These are phyloP conservation scores for Phyllosticta citrichinensis DNA, from an alignment of 2,329 filamentous ascomycete species.

Conservation along the genomic window DNA sequence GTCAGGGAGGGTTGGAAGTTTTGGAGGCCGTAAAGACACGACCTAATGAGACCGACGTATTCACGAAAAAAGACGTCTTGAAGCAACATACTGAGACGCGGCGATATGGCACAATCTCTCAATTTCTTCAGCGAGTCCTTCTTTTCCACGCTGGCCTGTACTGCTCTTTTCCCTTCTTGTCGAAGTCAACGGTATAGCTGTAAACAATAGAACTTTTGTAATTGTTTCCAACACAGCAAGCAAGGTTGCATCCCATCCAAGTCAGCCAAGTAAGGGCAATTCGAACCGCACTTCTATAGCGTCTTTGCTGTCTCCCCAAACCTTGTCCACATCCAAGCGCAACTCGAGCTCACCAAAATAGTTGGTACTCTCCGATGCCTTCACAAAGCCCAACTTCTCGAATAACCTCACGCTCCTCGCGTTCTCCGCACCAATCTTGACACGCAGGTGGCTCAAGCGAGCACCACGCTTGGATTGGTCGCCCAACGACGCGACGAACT, in stretches of 20 bases:
- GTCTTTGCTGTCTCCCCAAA: neutral
- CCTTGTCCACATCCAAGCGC: conserved; percentile 16
- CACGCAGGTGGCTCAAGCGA: conserved; percentile 42
- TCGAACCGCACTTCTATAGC: neutral
- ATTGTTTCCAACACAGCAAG: neutral
- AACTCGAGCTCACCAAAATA: conserved; percentile 62
- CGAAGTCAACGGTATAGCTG: neutral
- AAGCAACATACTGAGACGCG: neutral
- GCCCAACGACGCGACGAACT: conserved; percentile 34
- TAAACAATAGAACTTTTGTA: neutral
- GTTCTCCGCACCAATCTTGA: conserved; percentile 53
- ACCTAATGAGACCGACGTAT: neutral
- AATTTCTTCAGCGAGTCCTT: neutral
- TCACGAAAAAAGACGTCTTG: neutral
- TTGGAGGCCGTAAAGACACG: conserved; percentile 24
- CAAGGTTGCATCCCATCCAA: neutral
- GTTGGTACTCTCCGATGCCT: conserved; percentile 41
- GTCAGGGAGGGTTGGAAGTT: conserved; percentile 32
- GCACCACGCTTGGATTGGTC: conserved; percentile 11
- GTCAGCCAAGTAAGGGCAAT: neutral
- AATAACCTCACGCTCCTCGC: conserved; percentile 49
- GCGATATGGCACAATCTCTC: neutral
- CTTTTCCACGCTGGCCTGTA: neutral
- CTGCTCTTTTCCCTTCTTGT: neutral
- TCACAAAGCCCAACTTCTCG: conserved; percentile 48